Evolutionary conservation across 345 rosid species (phyloP), one percentile per base, ranked within the genome.

Genomic region (Laguncularia racemosa): DNA sequence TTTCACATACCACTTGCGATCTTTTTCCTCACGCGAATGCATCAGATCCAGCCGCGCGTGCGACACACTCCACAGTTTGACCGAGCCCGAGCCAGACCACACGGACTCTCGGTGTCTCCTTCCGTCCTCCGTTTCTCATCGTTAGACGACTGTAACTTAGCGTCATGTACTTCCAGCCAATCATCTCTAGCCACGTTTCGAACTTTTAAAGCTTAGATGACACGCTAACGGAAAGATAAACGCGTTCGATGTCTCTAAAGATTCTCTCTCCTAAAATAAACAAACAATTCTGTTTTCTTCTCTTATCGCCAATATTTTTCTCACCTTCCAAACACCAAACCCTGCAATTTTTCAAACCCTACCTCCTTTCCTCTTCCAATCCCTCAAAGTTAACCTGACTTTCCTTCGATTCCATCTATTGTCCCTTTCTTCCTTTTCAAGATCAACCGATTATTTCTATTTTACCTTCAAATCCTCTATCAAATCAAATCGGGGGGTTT

Each of bases 181-280:
- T 55, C n/a, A 53, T 0, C 44, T 3, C 8, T 9, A 0, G 3
- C 62, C 79, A 76, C 74, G 72, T 59, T 52, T 60, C 60, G 14
- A 13, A 18, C 6, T 0, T 17, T 3, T 18, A 38, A 17, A 23
- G 70, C 76, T 62, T 12, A 6, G 17, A 4, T 0, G 13, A 8
- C 49, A 74, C 80, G 74, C 76, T 45, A 58, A 44, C 40, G 2
- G 28, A 16, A 33, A 51, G 60, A 55, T 23, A 53, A 28, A 71
- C 76, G 74, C 79, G 79, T 60, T 63, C 10, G 71, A 71, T 67
- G 77, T 73, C 11, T 33, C 40, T 6, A 33, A 33, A 33, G 10
- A 33, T 6, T 33, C 40, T 33, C 40, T 33, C 40, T 33, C 40
- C 40, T 6, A 33, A 6, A 33, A 6, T 1, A 33, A 33, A 33